Evolutionary conservation across 139 green algal species (phyloP), one percentile per base, ranked within the genome.

Genomic region (Volvox reticuliferus): DNA sequence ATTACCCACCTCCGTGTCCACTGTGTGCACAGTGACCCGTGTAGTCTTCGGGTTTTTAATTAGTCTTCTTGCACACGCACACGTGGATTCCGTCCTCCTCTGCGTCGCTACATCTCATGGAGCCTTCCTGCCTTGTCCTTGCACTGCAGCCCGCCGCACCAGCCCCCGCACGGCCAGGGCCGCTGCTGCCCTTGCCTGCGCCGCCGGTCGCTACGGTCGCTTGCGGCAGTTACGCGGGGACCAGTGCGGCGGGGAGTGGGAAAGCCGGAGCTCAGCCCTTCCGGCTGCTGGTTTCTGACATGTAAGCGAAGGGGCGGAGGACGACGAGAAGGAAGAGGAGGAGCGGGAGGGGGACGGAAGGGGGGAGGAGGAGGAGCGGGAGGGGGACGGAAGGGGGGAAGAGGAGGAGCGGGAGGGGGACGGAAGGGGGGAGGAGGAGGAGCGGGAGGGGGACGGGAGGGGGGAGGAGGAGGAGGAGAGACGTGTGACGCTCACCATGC

Each of bases 171-270:
- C 36, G 26, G 21, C 81, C 17, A 9, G 32, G 65, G 85, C 17
- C 71, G 85, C 69, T 71, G 14, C 33, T 71, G 63, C 87, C 87
- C 35, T 35, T 80, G 63, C 62, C 33, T 13, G 21, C 33, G 63
- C 77, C 76, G 35, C 26, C 63, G 62, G 28, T 83, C 80, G 35
- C 63, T 12, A 94, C 78, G 90, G 77, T 94, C 89, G 96, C 94
- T 91, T 96, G 89, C 84, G 93, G 97, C 65, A 62, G 88, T 0
- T 98, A 97, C 89, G 63, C 78, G 0, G 75, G 32, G 30, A 69
- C 37, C 55, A 89, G 61, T 1, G 61, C 67, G 33, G 69, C 91
- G 6, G 87, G 87, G 28, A 88, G 88, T 65, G 88, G 88, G 13
- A 35, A 62, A 63, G 26, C 44, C 13, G 88, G 65, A 18, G 88